Evolutionary conservation across 2,329 filamentous ascomycete species (phyloP).

Genomic region (Colletotrichum liaoningense): DNA sequence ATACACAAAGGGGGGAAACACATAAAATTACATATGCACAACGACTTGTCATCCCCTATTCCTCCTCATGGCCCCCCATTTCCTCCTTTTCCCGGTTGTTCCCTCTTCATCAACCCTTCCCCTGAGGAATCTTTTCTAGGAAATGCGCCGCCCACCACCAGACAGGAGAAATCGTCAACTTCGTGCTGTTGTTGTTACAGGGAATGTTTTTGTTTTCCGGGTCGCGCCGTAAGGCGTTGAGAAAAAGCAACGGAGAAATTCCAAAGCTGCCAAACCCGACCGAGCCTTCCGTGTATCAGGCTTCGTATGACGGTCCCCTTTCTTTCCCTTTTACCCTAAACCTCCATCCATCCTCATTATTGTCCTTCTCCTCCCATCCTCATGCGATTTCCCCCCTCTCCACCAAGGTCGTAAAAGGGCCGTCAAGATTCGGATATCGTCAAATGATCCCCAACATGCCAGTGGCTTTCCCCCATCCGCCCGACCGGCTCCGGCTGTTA

Average conservation of each 20-base stretch:
- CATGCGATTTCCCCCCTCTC: neutral
- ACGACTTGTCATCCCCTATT: neutral
- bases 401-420: conserved; percentile 27
- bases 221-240: neutral
- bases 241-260: neutral
- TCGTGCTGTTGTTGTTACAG: conserved; percentile 33
- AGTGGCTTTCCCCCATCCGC: neutral
- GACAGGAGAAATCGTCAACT: conserved; percentile 27
- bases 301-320: neutral
- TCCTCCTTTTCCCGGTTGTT: neutral
- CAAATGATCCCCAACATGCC: conserved; percentile 12
- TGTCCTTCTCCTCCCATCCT: neutral
- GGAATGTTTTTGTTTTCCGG: conserved; percentile 1
- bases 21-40: conserved; percentile 35
- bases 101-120: neutral
- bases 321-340: neutral
- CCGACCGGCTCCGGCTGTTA: conserved; percentile 21
- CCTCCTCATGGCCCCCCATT: neutral
- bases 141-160: conserved; percentile 14
- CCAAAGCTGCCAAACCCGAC: neutral
- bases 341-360: conserved; percentile 18
- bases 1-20: conserved; percentile 13
- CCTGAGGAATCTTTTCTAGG: conserved; percentile 12
- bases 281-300: conserved; percentile 23
- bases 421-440: conserved; percentile 33